A percentile compares a stretch with the other conserved stretches of the same genome.
phyloP scores from a whole-genome alignment of 202 grass and related monocot genomes.

The Zoysia matrella region DNA sequence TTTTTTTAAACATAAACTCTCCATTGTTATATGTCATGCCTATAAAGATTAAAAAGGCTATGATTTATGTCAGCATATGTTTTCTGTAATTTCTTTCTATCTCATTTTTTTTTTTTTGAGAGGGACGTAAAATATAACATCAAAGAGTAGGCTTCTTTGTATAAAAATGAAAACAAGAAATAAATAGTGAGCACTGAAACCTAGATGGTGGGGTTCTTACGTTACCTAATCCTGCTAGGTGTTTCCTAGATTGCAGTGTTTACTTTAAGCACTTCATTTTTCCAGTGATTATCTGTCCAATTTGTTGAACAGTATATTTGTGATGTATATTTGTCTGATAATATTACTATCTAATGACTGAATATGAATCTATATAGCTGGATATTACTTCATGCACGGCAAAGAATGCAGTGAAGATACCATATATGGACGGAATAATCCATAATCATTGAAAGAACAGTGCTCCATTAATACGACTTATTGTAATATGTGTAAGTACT shows the following conservation, averaged over 20 bases:
- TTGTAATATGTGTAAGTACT: conserved; percentile 5
- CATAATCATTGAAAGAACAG: not conserved
- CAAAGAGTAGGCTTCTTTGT: not conserved
- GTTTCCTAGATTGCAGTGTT: not conserved
- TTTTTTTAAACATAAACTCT: not conserved
- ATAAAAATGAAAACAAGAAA: not conserved
- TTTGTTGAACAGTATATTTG: too few species aligned
- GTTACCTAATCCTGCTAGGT: not conserved
- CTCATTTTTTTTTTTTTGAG: not conserved
- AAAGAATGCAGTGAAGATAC: conserved; percentile 19
- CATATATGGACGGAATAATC: not conserved
- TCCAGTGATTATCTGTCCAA: not conserved
- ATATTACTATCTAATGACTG: not conserved
- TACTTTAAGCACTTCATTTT: not conserved
- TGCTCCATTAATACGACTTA: not conserved
- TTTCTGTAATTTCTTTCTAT: not conserved
- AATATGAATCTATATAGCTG: conserved; percentile 8
- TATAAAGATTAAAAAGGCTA: not conserved
- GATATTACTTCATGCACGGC: conserved; percentile 32
- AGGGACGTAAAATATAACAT: not conserved
- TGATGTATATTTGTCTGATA: not conserved
- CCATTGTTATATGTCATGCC: not conserved
- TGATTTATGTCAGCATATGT: not conserved
- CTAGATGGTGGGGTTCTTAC: not conserved
- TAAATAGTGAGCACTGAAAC: not conserved